Percentiles rank a stretch among this genome's conserved stretches.
Conservation (phyloP, 2,329 filamentous ascomycete species). For the Chalaropsis thielavioides region DNA sequence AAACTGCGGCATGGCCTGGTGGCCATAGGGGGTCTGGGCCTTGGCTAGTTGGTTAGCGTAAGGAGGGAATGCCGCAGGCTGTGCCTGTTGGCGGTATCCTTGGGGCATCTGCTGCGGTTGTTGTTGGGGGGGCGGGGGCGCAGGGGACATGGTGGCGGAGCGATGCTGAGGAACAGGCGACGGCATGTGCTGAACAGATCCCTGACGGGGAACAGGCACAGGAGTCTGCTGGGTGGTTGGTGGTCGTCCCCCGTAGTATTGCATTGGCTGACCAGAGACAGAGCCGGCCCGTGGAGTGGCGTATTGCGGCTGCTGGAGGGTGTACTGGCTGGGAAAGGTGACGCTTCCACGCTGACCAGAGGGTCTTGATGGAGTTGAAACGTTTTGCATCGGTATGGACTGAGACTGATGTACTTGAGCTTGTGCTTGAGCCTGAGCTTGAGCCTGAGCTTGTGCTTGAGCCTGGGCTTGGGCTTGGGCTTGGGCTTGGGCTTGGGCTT, state of each 20-base stretch:
- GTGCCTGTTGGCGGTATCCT: slow-evolving; percentile 22
- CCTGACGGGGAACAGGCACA: slow-evolving; percentile 16
- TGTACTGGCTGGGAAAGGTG: slow-evolving; percentile 32
- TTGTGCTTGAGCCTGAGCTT: neutral
- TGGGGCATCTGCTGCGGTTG: slow-evolving; percentile 23
- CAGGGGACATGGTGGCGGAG: slow-evolving; percentile 24
- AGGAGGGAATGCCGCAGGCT: slow-evolving; percentile 29
- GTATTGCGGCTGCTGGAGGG: slow-evolving; percentile 6
- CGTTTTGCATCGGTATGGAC: neutral
- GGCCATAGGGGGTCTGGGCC: slow-evolving; percentile 37
- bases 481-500: slow-evolving; percentile 17
- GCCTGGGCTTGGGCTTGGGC: slow-evolving; percentile 21
- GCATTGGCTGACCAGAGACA: slow-evolving; percentile 8
- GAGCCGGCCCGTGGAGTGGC: slow-evolving; percentile 9
- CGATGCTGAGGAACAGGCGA: slow-evolving; percentile 16
- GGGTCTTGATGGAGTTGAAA: slow-evolving; percentile 6
- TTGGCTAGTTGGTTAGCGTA: slow-evolving; percentile 39
- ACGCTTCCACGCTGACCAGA: slow-evolving; percentile 22
- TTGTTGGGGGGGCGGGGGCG: slow-evolving; percentile 19
- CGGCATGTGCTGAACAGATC: slow-evolving; percentile 14
- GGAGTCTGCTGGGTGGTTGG: slow-evolving; percentile 14
- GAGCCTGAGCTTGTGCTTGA: slow-evolving; percentile 18
- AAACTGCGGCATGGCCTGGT: slow-evolving; percentile 36
- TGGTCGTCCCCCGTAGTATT: slow-evolving; percentile 15
- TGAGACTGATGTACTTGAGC: slow-evolving; percentile 11